Conservation (phyloP, 192 early-diverging fungal species). For the Podila verticillata region DNA sequence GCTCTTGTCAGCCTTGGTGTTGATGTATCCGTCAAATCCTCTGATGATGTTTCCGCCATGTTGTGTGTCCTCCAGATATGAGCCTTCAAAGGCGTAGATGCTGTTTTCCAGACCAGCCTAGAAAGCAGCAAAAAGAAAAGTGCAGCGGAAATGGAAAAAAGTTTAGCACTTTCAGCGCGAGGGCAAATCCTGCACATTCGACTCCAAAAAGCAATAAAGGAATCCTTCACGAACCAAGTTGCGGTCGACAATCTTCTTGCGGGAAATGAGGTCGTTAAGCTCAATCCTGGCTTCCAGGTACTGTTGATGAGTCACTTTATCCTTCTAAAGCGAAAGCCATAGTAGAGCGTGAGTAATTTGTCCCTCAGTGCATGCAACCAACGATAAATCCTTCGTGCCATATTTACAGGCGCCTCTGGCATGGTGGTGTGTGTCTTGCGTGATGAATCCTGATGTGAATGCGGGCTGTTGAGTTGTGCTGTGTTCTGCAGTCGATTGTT, state of each 20-base stretch:
- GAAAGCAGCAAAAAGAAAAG: background rate
- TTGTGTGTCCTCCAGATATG: conserved; percentile 89
- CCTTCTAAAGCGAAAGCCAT: conserved; percentile 12
- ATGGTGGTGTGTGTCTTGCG: conserved; percentile 6
- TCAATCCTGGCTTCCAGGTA: conserved; percentile 82
- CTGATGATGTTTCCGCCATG: conserved; percentile 87
- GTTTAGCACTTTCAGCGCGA: background rate
- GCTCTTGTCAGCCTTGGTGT: conserved; percentile 65
- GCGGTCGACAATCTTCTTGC: conserved; percentile 85
- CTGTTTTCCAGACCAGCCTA: conserved; percentile 77
- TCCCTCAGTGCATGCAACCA: conserved; percentile 28
- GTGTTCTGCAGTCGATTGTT: background rate
- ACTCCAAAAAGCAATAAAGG: no score
- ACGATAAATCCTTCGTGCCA: background rate
- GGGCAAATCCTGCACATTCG: no score
- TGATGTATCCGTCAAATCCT: conserved; percentile 90
- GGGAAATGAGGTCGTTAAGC: conserved; percentile 72
- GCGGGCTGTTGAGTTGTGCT: background rate
- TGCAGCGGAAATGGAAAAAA: background rate
- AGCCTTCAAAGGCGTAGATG: conserved; percentile 89
- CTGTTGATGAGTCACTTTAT: conserved; percentile 58
- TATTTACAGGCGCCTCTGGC: conserved; percentile 28
- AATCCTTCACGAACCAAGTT: conserved; percentile 64
- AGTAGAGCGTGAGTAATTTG: conserved; percentile 47
- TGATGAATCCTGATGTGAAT: background rate